A percentile compares a stretch with the other conserved stretches of the same genome.
Evolutionary conservation across 2,329 filamentous ascomycete genomes (phyloP).

Genomic region (Cordyceps javanica): DNA sequence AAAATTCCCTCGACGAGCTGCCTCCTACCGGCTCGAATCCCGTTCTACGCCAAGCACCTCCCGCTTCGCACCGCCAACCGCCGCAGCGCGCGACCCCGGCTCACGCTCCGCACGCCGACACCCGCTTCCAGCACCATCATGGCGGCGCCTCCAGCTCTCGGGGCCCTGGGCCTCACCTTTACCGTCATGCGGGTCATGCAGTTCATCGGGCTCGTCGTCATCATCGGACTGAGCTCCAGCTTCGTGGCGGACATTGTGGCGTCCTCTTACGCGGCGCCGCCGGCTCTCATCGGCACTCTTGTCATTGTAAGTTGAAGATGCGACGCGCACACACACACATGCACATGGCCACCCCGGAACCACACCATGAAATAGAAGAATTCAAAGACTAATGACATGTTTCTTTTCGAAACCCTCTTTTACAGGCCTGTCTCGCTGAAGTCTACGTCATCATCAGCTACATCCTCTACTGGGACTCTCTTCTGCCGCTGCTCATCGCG

Average conservation of each 20-base stretch:
- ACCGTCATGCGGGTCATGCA: conserved; percentile 66
- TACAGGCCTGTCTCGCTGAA: conserved; percentile 68
- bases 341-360: background rate
- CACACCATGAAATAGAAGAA: background rate
- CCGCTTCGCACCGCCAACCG: conserved; percentile 34
- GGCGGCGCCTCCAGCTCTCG: conserved; percentile 48
- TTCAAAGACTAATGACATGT: too few species aligned
- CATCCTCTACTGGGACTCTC: conserved; percentile 72
- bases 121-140: conserved; percentile 31
- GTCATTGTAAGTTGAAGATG: conserved; percentile 58
- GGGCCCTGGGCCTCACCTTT: conserved; percentile 74
- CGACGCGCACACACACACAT: too few species aligned
- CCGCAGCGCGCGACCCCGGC: conserved; percentile 33
- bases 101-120: conserved; percentile 35
- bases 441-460: conserved; percentile 75
- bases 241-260: conserved; percentile 73
- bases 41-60: conserved; percentile 36
- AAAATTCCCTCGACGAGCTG: conserved; percentile 25
- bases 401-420: too few species aligned
- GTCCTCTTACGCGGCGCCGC: conserved; percentile 58
- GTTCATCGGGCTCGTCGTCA: conserved; percentile 62
- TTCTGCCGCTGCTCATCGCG: conserved; percentile 68
- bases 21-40: conserved; percentile 27
- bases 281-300: conserved; percentile 71
- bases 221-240: conserved; percentile 75